These are phyloP conservation scores for Zopfochytrium polystomum DNA, from an alignment of 371 early-diverging fungal species.

Conservation along the genomic window DNA sequence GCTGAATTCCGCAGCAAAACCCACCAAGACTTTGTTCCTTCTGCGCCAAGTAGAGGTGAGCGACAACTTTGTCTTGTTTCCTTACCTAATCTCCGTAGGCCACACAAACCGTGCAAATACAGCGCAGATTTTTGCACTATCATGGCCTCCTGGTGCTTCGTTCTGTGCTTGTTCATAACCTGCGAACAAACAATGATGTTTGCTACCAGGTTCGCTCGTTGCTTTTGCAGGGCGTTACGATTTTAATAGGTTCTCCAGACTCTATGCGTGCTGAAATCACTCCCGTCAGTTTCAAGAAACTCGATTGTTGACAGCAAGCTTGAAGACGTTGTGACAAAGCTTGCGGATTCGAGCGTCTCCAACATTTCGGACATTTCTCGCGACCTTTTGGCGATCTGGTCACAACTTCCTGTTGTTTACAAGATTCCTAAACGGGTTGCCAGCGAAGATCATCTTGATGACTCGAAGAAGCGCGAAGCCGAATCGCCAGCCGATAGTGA, in stretches of 20 bases:
- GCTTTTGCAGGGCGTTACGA: neutral
- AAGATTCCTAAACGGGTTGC: slow-evolving; percentile 52
- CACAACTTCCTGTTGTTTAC: slow-evolving; percentile 46
- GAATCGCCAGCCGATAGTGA: neutral
- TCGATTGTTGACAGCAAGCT: slow-evolving; percentile 32
- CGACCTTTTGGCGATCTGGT: slow-evolving; percentile 49
- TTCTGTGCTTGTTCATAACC: slow-evolving; percentile 22
- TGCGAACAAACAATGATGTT: slow-evolving; percentile 24
- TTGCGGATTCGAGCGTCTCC: slow-evolving; percentile 12
- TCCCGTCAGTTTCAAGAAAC: slow-evolving; percentile 40
- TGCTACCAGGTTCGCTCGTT: slow-evolving; percentile 28
- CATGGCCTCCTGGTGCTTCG: slow-evolving; percentile 43
- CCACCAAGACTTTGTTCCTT: slow-evolving; percentile 4
- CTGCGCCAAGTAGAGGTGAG: slow-evolving; percentile 29
- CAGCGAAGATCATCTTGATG: neutral
- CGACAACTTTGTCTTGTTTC: neutral
- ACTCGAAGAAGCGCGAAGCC: too few relatives aligned
- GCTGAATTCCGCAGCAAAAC: slow-evolving; percentile 23
- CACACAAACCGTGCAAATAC: slow-evolving; percentile 22
- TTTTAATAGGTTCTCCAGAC: slow-evolving; percentile 17
- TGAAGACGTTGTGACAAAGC: slow-evolving; percentile 33
- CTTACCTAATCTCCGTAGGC: slow-evolving; percentile 10
- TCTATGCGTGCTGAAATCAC: slow-evolving; percentile 31
- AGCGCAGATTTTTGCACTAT: slow-evolving; percentile 39
- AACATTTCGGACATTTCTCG: neutral